Base-by-base conservation (phyloP, 352 stramenopile species). In the Phytophthora pini region DNA sequence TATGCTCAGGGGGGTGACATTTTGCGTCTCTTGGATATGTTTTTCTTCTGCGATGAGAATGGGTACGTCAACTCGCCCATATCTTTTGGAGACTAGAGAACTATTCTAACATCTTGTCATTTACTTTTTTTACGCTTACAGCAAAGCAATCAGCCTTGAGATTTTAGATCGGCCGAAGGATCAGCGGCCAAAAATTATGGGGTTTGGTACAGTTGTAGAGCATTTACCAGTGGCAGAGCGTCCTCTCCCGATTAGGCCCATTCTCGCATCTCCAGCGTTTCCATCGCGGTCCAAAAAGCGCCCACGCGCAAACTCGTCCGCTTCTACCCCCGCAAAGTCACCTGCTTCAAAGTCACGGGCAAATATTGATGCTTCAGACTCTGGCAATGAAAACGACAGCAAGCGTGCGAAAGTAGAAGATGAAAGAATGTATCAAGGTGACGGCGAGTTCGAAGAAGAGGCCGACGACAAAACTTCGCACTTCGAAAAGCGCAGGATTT, bases 1-100 rank as follows among this genome's bases (percentile, higher is more conserved):
- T 88, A 80, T 54, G 76, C 83, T 13, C 68, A 88, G 38, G 85
- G 84, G 43, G 69, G 73, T 34, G 87, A 95, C 54, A 78, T 77
- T 4, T 63, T 95, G 43, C 87, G 87, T 4, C 89, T 89, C 53
- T 73, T 95, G 27, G 87, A 95, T 38, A 62, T 92, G 66, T 95
- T 95, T 43, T 95, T 90, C 75, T 95, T 95, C 51, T 95, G 87
- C 40, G 87, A 95, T 43, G 83, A 95, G 49, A 68, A 89, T 64
- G 87, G 87, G 87, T 93, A 76, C 43, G 83, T 52, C 9, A 32
- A 13, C 27, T 39, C 32, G 5, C n/a, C 56, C 6, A 4, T 57
- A n/a, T 52, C 17, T 65, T 17, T 45, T 57, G 13, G 7, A 50
- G 22, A 34, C 5, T 34, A 34, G 29, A 34, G 24, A 26, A 26